These are phyloP conservation scores for Fusarium scirpi DNA, from an alignment of 2,329 filamentous ascomycete species.

Conservation along the genomic window DNA sequence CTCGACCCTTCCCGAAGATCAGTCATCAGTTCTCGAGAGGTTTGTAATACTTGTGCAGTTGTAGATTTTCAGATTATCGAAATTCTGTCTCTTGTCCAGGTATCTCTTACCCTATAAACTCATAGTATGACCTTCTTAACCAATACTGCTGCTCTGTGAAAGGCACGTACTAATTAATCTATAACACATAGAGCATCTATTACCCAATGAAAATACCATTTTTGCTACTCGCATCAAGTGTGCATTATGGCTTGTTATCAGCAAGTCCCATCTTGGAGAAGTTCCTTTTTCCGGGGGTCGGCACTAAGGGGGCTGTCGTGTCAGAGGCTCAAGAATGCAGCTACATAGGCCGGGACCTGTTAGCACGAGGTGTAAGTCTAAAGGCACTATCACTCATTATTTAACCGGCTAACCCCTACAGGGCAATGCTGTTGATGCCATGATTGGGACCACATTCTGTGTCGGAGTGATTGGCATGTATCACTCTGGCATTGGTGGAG, in stretches of 20 bases:
- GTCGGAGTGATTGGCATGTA: slow-evolving; percentile 82
- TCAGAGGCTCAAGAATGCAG: slow-evolving; percentile 78
- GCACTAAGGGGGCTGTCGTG: slow-evolving; percentile 72
- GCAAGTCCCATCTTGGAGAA: slow-evolving; percentile 29
- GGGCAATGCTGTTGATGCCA: slow-evolving; percentile 82
- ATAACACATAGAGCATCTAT: neutral
- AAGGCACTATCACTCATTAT: neutral
- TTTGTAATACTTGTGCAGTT: neutral
- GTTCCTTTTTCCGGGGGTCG: slow-evolving; percentile 23
- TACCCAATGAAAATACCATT: slow-evolving; percentile 13
- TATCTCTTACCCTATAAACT: neutral
- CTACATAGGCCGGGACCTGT: slow-evolving; percentile 72
- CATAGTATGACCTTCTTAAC: neutral
- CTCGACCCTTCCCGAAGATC: neutral
- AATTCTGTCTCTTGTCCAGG: neutral
- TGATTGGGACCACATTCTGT: slow-evolving; percentile 80
- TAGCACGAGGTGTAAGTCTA: slow-evolving; percentile 63
- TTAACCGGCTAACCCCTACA: slow-evolving; percentile 36
- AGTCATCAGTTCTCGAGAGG: neutral
- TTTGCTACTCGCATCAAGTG: slow-evolving; percentile 24
- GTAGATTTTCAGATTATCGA: neutral
- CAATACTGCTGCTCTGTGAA: neutral
- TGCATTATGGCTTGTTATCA: slow-evolving; percentile 18
- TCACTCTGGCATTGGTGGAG: slow-evolving; percentile 86
- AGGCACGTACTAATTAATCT: slow-evolving; percentile 18